Evolutionary conservation across 2,329 filamentous ascomycete genomes (phyloP), one percentile per base, ranked within the genome.

Genomic region (Colletotrichum eremochloae): DNA sequence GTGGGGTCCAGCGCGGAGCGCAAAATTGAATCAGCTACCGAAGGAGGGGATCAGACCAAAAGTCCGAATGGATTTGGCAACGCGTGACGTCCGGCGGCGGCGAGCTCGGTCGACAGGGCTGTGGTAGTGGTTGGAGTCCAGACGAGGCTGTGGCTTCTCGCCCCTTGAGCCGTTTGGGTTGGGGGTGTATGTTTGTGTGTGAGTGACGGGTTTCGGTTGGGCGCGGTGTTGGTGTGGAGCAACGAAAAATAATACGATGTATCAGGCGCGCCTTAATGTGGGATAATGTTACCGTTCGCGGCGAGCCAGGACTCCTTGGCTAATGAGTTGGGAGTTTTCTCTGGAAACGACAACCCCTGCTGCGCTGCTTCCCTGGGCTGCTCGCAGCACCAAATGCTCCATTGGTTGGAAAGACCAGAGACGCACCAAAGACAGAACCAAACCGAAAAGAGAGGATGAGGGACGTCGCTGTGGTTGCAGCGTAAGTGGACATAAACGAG

Each of bases 181-280:
- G n/a, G 53, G 18, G 2, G 42, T 42, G 14, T 18, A 14, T 42
- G 38, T 40, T 48, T 40, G 44, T n/a, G 36, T 36, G 62, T 55
- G 14, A 68, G 44, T 52, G 60, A 69, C 66, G 55, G 64, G 55
- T 60, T 64, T 60, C 50, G 46, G 60, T 64, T 48, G 63, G 62
- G 66, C 66, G 66, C 46, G 40, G 64, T 42, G 53, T 29, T 33
- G 66, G 66, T 69, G 70, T 72, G 70, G 70, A 65, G 70, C 66
- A 69, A 53, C 14, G 38, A 63, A 72, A 69, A 72, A 69, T 42
- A 65, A 69, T 69, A 69, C 60, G 70, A 65, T 69, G 66, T 72
- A 69, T 69, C 69, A 72, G 69, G 69, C 69, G 66, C 55, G 69
- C 69, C 69, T 69, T 61, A 60, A 72, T 64, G 61, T 70, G 70